These are phyloP conservation scores for Triticum turgidum DNA, from an alignment of 176 grass and related monocot species.

Conservation along the genomic window DNA sequence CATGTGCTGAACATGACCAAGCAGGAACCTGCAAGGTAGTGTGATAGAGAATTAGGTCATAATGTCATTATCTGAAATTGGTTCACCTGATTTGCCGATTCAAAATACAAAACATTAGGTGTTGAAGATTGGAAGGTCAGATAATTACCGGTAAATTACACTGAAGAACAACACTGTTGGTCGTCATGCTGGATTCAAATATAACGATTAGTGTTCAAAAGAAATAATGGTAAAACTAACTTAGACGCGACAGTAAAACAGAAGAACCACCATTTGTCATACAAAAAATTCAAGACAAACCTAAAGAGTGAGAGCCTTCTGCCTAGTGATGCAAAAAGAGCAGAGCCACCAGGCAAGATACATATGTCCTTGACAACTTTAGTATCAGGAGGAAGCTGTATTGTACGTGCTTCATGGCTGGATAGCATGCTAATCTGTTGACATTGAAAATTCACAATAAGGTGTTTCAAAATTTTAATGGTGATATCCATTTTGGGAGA, in stretches of 20 bases:
- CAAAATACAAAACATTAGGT: not conserved
- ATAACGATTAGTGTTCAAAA: conserved; percentile 27
- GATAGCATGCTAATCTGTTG: conserved; percentile 68
- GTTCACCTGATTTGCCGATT: not conserved
- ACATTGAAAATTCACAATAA: conserved; percentile 10
- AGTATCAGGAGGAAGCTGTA: conserved; percentile 65
- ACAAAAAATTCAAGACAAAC: conserved; percentile 43
- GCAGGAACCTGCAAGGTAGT: conserved; percentile 55
- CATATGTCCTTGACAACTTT: conserved; percentile 74
- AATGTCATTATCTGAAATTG: not conserved
- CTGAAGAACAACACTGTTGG: conserved; percentile 55
- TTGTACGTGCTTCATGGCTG: conserved; percentile 32
- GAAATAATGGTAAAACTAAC: conserved; percentile 8
- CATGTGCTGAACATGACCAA: conserved; percentile 73
- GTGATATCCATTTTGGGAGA: not conserved
- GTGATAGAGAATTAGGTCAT: not conserved
- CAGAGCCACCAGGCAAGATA: conserved; percentile 56
- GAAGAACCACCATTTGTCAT: not conserved
- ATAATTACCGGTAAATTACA: conserved; percentile 83
- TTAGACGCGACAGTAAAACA: not conserved
- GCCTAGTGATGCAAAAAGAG: conserved; percentile 75
- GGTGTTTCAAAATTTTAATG: not conserved
- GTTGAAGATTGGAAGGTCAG: conserved; percentile 11
- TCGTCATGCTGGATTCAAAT: conserved; percentile 62
- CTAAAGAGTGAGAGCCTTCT: conserved; percentile 71